Percentiles rank a stretch among this genome's conserved stretches.
These are phyloP conservation scores for Cyclotella cryptica DNA, from an alignment of 108 stramenopile species.

Conservation along the genomic window DNA sequence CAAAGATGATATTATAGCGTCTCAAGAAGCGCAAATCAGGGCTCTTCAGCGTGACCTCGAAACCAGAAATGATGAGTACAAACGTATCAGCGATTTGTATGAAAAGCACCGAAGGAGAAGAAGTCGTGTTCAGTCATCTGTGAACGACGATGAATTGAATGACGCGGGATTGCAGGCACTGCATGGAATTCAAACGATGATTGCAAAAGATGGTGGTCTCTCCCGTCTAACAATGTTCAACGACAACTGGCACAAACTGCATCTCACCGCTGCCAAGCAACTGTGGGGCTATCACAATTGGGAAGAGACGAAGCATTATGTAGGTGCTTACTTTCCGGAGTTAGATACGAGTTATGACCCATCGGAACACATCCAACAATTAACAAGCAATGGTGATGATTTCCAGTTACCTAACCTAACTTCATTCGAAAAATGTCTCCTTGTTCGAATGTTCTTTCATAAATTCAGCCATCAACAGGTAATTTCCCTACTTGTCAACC, in stretches of 20 bases:
- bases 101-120: no score
- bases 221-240: slow-evolving; percentile 34
- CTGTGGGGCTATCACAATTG: slow-evolving; percentile 24
- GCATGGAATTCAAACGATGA: no score
- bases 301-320: slow-evolving; percentile 23
- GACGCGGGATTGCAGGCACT: no score
- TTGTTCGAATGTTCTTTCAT: slow-evolving; percentile 21
- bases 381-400: neutral
- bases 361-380: neutral
- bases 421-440: slow-evolving; percentile 13
- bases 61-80: no score
- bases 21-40: no score
- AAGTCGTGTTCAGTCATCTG: no score
- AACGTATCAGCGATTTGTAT: no score
- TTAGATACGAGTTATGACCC: slow-evolving; percentile 5
- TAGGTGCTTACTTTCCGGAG: slow-evolving; percentile 11
- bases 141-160: no score
- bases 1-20: no score
- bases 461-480: slow-evolving; percentile 8
- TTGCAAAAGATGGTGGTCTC: slow-evolving; percentile 31
- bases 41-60: no score
- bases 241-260: slow-evolving; percentile 34
- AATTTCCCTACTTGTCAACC: slow-evolving; percentile 3
- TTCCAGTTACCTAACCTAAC: neutral
- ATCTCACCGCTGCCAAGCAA: slow-evolving; percentile 19